Base-by-base conservation (phyloP, 805 yeast species). In the Cyberlindnera bimundalis region DNA sequence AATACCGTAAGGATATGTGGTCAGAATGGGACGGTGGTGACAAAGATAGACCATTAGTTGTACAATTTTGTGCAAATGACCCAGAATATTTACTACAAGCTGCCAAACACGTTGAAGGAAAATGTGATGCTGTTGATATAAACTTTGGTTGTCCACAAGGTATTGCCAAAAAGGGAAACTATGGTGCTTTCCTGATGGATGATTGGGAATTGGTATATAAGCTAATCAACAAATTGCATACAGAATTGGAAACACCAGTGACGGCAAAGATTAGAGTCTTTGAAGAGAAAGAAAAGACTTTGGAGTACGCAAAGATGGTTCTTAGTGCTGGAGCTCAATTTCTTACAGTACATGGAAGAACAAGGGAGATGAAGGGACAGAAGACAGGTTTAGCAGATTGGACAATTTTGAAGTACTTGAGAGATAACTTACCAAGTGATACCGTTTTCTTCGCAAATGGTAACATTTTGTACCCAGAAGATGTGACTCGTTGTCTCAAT, bases 61-160 rank as follows among this genome's bases (percentile, higher is more conserved):
- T 90, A 0, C 99, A 93, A 62, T 93, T 93, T 56, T 93, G 98
- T 62, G 98, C 97, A 6, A 93, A 93, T 61, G 95, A 93, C 53
- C 91, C 97, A 0, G 95, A 88, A 6, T 79, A 78, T 52, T 67
- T 93, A 19, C 64, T 93, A 12, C 61, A 71, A 33, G 98, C 99
- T 3, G 98, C 98, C 1, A 73, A 75, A 51, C 67, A 70, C 18
- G 95, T 93, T 2, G 86, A 81, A 42, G 85, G 81, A 37, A 71
- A 77, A 46, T 91, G 98, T 63, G 98, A 91, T 65, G 99, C 97
- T 0, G 95, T 93, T 19, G 99, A 93, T 64, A 72, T 93, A 51
- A 93, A 93, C 56, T 70, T 93, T 43, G 99, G 99, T 0, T 93
- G 99, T 62, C 99, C 99, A 0, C 99, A 93, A 62, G 96, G 96